A percentile compares a stretch with the other conserved stretches of the same genome.
Evolutionary conservation across 2,329 filamentous ascomycete species (phyloP).

Genomic region (Colletotrichum scovillei): DNA sequence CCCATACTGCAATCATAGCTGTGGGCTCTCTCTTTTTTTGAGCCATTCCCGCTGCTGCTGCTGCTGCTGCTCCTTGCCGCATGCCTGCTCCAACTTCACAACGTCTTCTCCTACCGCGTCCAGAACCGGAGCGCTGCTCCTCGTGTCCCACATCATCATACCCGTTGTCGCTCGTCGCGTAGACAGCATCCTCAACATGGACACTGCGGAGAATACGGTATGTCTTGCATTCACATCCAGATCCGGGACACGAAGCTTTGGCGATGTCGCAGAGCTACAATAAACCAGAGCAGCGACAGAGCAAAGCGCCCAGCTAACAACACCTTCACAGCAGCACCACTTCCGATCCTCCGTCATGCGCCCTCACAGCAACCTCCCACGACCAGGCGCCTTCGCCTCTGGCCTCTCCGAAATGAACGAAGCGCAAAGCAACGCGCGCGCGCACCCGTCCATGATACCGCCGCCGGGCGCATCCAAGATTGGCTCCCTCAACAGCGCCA

Average conservation of each 20-base stretch:
- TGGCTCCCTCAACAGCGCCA: conserved; percentile 37
- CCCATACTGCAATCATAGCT: conserved; percentile 32
- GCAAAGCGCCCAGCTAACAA: neutral
- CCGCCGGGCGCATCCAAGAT: conserved; percentile 47
- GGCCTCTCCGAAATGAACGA: conserved; percentile 67
- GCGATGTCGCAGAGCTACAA: neutral
- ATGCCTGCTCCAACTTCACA: conserved; percentile 38
- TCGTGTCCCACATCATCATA: conserved; percentile 44
- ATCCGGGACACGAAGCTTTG: neutral
- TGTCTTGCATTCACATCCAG: conserved; percentile 20
- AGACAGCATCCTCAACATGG: conserved; percentile 48
- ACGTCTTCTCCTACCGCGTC: conserved; percentile 43
- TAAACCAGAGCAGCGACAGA: too few species aligned
- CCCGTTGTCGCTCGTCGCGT: conserved; percentile 33
- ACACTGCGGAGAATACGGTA: conserved; percentile 49
- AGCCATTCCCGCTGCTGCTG: neutral
- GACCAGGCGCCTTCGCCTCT: conserved; percentile 38
- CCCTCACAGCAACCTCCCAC: conserved; percentile 37
- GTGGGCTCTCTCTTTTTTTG: conserved; percentile 6
- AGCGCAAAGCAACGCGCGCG: conserved; percentile 69
- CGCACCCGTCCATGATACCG: conserved; percentile 54
- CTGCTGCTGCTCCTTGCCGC: neutral
- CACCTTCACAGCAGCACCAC: conserved; percentile 16
- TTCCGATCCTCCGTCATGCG: conserved; percentile 40
- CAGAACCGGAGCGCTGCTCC: conserved; percentile 50